Evolutionary conservation across 129 eudicot species (phyloP), one percentile per base, ranked within the genome.

Genomic region (Saussurea involucrata): DNA sequence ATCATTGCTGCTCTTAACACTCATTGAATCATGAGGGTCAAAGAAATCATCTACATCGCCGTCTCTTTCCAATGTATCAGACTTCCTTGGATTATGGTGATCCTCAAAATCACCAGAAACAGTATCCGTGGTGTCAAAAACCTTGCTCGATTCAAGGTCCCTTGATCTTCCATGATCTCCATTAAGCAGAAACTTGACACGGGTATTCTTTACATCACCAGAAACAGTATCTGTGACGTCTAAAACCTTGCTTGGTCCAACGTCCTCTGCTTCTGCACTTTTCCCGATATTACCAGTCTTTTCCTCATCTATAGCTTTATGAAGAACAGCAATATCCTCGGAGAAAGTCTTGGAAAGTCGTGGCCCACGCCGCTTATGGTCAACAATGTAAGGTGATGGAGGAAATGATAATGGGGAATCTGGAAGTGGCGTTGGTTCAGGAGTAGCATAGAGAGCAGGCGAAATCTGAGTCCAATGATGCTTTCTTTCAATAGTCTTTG

Each of bases 301-400:
- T 75, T 82, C 88, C 68, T 76, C 86, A 33, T 44, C 24, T 44
- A 63, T 44, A 28, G 40, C 74, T 66, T 78, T 64, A 22, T 57
- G 36, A 79, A 80, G 69, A 33, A 73, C 83, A 75, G 89, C 83
- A 65, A 84, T 86, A 68, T 88, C 87, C 66, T 85, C 86, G 24
- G 96, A 91, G 29, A 53, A 81, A 72, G 92, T 86, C 86, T 89
- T 89, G 21, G 86, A 73, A 69, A 94, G 92, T 0, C 97, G 85
- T 20, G 98, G 98, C 53, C 98, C 98, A n/a, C 97, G 90, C 25
- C 98, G 72, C 87, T 94, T 94, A 83, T 94, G 97, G 70, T 94
- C 93, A 74, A 94, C 86, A 37, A 94, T 63, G 61, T 90, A 94
- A 80, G 98, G 98, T 7, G 98, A 94, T 6, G 92, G 84, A 24